phyloP scores from a whole-genome alignment of 2,329 filamentous ascomycete genomes.

The Apiospora sp. region DNA sequence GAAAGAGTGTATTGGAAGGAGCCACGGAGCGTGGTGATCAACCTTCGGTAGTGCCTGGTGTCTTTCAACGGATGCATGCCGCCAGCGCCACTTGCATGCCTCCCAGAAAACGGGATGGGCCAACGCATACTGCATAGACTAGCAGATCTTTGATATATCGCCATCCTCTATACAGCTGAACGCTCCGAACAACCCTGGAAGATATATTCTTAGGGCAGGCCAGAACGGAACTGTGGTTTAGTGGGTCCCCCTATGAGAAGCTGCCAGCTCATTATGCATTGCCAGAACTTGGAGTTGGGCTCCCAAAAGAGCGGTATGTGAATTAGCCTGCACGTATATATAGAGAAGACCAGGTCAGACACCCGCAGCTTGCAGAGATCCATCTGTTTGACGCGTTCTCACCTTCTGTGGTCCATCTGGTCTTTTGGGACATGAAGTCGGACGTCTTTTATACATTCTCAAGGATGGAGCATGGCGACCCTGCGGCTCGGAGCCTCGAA shows the following conservation, averaged over 20 bases:
- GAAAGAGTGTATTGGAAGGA: neutral
- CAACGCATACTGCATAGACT: slow-evolving; percentile 23
- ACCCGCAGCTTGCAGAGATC: slow-evolving; percentile 11
- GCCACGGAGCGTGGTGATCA: no score
- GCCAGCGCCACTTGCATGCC: neutral
- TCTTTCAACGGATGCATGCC: neutral
- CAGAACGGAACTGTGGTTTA: slow-evolving; percentile 33
- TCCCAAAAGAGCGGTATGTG: slow-evolving; percentile 45
- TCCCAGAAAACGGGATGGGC: slow-evolving; percentile 21
- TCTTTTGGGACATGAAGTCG: slow-evolving; percentile 12
- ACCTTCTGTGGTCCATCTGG: slow-evolving; percentile 1
- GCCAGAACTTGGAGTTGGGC: slow-evolving; percentile 40
- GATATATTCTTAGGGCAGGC: slow-evolving; percentile 9
- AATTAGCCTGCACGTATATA: slow-evolving; percentile 30
- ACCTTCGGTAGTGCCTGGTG: neutral
- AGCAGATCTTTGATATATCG: slow-evolving; percentile 18
- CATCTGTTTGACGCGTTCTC: neutral
- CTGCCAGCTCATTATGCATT: slow-evolving; percentile 48
- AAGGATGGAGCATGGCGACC: slow-evolving; percentile 20
- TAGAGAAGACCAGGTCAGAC: slow-evolving; percentile 5
- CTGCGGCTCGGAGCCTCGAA: slow-evolving; percentile 37
- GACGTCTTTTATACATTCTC: neutral
- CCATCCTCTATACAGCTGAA: slow-evolving; percentile 15
- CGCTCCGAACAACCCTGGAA: slow-evolving; percentile 11
- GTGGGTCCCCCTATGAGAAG: slow-evolving; percentile 43